Percentiles rank a stretch among this genome's conserved stretches.
Conservation (phyloP, 2,329 filamentous ascomycete species). For the Plectosphaerella plurivora region DNA sequence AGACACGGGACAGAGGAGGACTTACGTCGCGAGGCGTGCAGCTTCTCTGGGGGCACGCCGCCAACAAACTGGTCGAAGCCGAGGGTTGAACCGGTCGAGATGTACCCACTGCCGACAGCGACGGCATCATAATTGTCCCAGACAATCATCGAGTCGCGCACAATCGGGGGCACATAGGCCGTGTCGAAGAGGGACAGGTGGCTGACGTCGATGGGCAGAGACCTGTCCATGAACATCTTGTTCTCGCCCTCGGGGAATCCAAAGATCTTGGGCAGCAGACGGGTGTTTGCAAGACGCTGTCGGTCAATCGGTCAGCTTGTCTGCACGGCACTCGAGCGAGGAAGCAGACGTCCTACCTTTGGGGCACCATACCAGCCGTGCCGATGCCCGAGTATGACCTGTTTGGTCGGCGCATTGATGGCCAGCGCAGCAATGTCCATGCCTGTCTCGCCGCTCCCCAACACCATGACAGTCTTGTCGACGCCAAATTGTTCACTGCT, state of each 20-base stretch:
- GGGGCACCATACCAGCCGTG: slow-evolving; percentile 41
- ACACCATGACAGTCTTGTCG: slow-evolving; percentile 32
- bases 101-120: slow-evolving; percentile 28
- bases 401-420: slow-evolving; percentile 33
- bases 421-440: slow-evolving; percentile 41
- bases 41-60: slow-evolving; percentile 24
- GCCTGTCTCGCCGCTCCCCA: slow-evolving; percentile 41
- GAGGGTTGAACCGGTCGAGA: slow-evolving; percentile 29
- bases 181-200: slow-evolving; percentile 36
- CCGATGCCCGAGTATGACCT: slow-evolving; percentile 38
- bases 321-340: background rate
- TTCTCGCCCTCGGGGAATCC: slow-evolving; percentile 1
- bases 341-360: slow-evolving; percentile 24
- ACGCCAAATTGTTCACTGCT: slow-evolving; percentile 33
- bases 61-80: slow-evolving; percentile 46
- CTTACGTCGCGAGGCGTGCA: slow-evolving; percentile 6
- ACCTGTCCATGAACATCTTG: background rate
- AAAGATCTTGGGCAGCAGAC: background rate
- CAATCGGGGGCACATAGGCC: slow-evolving; percentile 32
- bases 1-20: background rate
- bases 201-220: slow-evolving; percentile 24
- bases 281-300: slow-evolving; percentile 1
- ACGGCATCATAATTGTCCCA: slow-evolving; percentile 38
- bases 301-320: background rate
- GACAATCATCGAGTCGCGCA: slow-evolving; percentile 25